These are phyloP conservation scores for Bauhinia variegata DNA, from an alignment of 306 rosid genomes.

Conservation along the genomic window DNA sequence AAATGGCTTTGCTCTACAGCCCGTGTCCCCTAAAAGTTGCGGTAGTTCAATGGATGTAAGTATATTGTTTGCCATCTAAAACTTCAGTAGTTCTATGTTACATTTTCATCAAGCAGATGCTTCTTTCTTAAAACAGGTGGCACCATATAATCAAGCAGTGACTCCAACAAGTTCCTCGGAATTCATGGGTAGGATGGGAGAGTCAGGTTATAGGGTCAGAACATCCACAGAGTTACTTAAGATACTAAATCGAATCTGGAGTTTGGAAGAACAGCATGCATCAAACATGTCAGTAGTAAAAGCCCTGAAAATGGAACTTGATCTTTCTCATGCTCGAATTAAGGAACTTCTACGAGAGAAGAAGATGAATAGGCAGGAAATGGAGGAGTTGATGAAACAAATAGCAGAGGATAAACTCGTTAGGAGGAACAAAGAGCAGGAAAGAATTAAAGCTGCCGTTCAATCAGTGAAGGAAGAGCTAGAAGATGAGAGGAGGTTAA, in stretches of 20 bases:
- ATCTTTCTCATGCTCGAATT: slow-evolving; percentile 44
- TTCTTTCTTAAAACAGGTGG: slow-evolving; percentile 49
- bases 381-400: slow-evolving; percentile 52
- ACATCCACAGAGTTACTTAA: slow-evolving; percentile 63
- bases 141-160: slow-evolving; percentile 46
- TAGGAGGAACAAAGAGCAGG: slow-evolving; percentile 50
- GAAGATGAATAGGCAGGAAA: slow-evolving; percentile 48
- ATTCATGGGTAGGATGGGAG: slow-evolving; percentile 44
- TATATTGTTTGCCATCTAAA: slow-evolving; percentile 17
- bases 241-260: slow-evolving; percentile 70
- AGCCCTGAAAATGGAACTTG: slow-evolving; percentile 61
- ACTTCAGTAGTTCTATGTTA: neutral
- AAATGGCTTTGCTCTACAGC: slow-evolving; percentile 39
- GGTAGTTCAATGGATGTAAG: slow-evolving; percentile 61
- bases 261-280: slow-evolving; percentile 72
- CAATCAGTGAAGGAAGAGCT: slow-evolving; percentile 56
- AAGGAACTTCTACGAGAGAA: slow-evolving; percentile 59
- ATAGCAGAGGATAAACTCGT: slow-evolving; percentile 43
- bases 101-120: slow-evolving; percentile 12
- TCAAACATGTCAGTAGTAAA: slow-evolving; percentile 52
- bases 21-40: slow-evolving; percentile 53
- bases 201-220: slow-evolving; percentile 42
- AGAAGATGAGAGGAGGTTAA: slow-evolving; percentile 68
- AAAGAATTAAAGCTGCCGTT: slow-evolving; percentile 45
- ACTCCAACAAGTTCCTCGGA: slow-evolving; percentile 51